Evolutionary conservation across 1,284 basidiomycete genomes (phyloP).

Genomic region (Veloporphyrellus conicus): DNA sequence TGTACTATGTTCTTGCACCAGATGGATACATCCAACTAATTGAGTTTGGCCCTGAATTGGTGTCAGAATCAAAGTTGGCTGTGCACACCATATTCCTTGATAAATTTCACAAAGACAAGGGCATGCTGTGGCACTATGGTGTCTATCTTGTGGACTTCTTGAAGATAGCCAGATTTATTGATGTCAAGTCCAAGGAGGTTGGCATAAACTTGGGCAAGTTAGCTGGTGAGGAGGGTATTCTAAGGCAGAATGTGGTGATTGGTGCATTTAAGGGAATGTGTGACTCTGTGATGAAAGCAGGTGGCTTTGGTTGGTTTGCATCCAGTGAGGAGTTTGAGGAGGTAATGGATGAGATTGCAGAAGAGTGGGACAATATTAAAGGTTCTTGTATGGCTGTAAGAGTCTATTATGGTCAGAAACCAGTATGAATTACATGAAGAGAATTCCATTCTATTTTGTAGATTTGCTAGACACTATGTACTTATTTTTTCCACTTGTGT

Average conservation of each 20-base stretch:
- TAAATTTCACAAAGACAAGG: conserved; percentile 10
- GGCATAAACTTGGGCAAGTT: conserved; percentile 17
- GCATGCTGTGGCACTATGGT: conserved; percentile 10
- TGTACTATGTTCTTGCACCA: conserved; percentile 30
- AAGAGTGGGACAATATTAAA: conserved; percentile 22
- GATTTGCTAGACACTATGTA: too few species aligned
- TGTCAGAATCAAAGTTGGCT: conserved; percentile 19
- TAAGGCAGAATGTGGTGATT: conserved; percentile 3
- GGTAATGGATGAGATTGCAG: conserved; percentile 9
- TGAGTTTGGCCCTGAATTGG: conserved; percentile 23
- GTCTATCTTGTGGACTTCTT: conserved; percentile 21
- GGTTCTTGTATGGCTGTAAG: conserved; percentile 13
- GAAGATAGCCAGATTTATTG: conserved; percentile 18
- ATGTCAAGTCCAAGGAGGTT: conserved; percentile 13
- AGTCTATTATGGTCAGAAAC: conserved; percentile 22
- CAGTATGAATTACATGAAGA: conserved; percentile 7
- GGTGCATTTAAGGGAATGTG: conserved; percentile 19
- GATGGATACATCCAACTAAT: conserved; percentile 31
- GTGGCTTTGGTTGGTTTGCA: conserved; percentile 1
- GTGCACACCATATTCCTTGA: conserved; percentile 14
- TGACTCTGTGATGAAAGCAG: conserved; percentile 14
- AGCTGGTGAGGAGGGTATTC: conserved; percentile 19
- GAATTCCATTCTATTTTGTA: too few species aligned
- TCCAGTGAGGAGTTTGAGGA: conserved; percentile 18
- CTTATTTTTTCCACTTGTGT: too few species aligned